Percentiles rank a stretch among this genome's conserved stretches.
phyloP scores from a whole-genome alignment of 2,329 filamentous ascomycete genomes.

The Teratosphaeriaceae sp. region DNA sequence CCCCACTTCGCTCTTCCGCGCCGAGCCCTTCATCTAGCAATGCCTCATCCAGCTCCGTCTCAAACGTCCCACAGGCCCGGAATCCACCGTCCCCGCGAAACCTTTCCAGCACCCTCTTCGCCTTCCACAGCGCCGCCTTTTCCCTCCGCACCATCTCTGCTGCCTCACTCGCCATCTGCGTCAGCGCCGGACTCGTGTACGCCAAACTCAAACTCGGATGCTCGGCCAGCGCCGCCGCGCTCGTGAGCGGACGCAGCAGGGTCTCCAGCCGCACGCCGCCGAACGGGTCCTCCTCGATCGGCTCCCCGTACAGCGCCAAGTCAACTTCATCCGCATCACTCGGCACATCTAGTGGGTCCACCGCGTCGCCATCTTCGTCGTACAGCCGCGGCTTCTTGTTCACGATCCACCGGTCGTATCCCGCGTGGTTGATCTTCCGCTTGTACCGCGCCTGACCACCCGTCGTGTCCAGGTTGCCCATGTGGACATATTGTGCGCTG shows the following conservation, averaged over 20 bases:
- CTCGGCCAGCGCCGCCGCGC: constrained; percentile 64
- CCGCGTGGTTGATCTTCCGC: constrained; percentile 66
- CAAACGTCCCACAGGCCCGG: constrained; percentile 49
- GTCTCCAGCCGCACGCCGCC: constrained; percentile 40
- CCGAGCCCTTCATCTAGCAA: constrained; percentile 12
- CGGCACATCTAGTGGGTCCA: constrained; percentile 16
- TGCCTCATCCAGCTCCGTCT: constrained; percentile 44
- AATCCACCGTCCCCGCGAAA: constrained; percentile 69
- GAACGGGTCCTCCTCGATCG: constrained; percentile 65
- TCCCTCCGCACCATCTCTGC: constrained; percentile 68
- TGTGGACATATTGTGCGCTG: constrained; percentile 62
- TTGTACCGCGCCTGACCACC: constrained; percentile 43
- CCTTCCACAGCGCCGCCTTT: constrained; percentile 63
- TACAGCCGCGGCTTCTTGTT: constrained; percentile 64
- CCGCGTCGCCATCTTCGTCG: constrained; percentile 63
- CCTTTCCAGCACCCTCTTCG: constrained; percentile 65
- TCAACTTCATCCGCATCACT: constrained; percentile 38
- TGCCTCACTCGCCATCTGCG: constrained; percentile 62
- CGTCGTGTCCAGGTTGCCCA: constrained; percentile 61
- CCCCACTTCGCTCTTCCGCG: constrained; percentile 7
- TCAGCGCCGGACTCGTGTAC: constrained; percentile 67
- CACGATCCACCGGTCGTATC: constrained; percentile 66
- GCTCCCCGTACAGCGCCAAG: constrained; percentile 54
- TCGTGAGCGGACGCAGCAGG: constrained; percentile 67
- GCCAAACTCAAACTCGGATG: constrained; percentile 70